Evolutionary conservation across 2,329 filamentous ascomycete species (phyloP).

Genomic region (Trichoderma sp.): DNA sequence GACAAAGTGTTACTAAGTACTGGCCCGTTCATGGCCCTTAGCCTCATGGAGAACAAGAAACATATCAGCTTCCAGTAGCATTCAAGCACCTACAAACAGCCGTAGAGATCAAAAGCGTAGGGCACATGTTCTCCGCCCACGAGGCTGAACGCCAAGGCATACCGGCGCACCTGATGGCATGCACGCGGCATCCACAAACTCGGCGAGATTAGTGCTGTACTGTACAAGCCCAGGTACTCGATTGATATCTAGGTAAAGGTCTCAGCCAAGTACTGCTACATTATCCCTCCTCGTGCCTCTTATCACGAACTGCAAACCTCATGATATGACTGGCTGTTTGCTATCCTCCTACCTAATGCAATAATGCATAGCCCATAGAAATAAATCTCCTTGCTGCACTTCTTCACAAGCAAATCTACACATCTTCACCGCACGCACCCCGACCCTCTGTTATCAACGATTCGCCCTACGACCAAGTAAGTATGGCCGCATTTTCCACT

Average conservation of each 20-base stretch:
- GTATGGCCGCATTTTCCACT: background rate
- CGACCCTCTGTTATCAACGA: background rate
- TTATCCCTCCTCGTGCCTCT: background rate
- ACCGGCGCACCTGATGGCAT: background rate
- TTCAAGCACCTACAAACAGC: background rate
- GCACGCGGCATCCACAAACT: background rate
- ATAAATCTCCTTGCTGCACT: background rate
- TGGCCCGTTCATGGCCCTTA: background rate
- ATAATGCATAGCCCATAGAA: background rate
- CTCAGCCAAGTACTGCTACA: background rate
- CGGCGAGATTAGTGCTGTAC: background rate
- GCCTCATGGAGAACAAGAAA: background rate
- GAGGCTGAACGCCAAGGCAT: constrained; percentile 16
- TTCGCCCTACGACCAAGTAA: background rate
- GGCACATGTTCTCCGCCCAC: background rate
- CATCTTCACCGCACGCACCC: background rate
- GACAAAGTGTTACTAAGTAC: background rate
- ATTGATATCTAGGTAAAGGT: background rate
- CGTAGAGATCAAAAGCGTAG: background rate
- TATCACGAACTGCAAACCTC: background rate
- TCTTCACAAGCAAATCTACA: background rate
- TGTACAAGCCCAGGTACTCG: background rate
- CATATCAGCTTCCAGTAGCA: background rate
- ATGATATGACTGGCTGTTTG: background rate
- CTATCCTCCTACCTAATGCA: background rate